Evolutionary conservation across 73 alveolate species (phyloP).

Genomic region (Blepharisma japonicum): DNA sequence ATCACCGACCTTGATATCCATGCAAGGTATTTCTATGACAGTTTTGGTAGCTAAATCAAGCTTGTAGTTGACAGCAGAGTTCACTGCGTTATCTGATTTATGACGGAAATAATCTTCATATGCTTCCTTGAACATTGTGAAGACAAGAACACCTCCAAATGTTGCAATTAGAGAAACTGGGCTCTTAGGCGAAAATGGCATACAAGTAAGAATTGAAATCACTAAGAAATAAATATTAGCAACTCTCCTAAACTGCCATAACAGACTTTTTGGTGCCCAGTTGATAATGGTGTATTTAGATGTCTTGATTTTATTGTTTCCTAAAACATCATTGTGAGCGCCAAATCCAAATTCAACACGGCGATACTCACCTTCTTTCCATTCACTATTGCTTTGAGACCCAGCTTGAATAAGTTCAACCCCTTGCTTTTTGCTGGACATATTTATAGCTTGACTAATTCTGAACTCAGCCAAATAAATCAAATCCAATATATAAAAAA

Average conservation of each 20-base stretch:
- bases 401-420: too few relatives aligned
- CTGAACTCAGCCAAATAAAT: too few relatives aligned
- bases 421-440: too few relatives aligned
- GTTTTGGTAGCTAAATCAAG: constrained; percentile 31
- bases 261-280: constrained; percentile 65
- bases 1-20: constrained; percentile 57
- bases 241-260: constrained; percentile 65
- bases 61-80: constrained; percentile 37
- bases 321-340: too few relatives aligned
- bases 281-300: constrained; percentile 30
- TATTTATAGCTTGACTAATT: too few relatives aligned
- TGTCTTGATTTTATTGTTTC: neutral
- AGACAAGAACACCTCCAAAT: constrained; percentile 84
- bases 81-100: constrained; percentile 59
- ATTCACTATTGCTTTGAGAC: too few relatives aligned
- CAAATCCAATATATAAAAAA: too few relatives aligned
- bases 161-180: constrained; percentile 92
- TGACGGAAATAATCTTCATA: constrained; percentile 76
- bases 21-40: constrained; percentile 44
- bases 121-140: constrained; percentile 92
- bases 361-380: too few relatives aligned
- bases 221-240: constrained; percentile 75
- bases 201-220: constrained; percentile 74
- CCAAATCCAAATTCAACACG: too few relatives aligned
- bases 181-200: constrained; percentile 81